phyloP scores from a whole-genome alignment of 73 alveolate genomes.

The Paramecium biaurelia region DNA sequence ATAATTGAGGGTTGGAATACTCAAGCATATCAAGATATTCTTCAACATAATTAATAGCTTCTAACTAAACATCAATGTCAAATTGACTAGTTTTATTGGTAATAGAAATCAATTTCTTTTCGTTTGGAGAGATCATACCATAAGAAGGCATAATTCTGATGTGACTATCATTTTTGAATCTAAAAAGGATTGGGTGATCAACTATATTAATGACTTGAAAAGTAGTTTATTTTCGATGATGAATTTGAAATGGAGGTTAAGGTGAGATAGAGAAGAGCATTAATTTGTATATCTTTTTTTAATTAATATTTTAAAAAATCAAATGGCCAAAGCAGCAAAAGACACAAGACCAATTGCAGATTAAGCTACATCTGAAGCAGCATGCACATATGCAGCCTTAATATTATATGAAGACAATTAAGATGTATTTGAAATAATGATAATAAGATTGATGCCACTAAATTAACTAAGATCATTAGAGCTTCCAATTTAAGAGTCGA shows the following conservation, averaged over 20 bases:
- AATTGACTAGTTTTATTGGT: background rate
- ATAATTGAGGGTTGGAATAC: background rate
- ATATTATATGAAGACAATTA: conserved; percentile 31
- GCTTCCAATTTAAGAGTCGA: conserved; percentile 90
- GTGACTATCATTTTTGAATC: background rate
- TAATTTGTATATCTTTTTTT: conserved; percentile 26
- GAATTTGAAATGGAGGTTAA: conserved; percentile 26
- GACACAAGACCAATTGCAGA: conserved; percentile 51
- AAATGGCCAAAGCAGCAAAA: conserved; percentile 49
- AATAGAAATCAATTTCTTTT: background rate
- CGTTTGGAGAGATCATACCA: background rate
- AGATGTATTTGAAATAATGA: background rate
- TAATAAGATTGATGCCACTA: conserved; percentile 69
- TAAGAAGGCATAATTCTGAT: background rate
- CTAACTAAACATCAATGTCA: background rate
- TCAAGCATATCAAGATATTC: conserved; percentile 17
- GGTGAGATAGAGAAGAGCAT: conserved; percentile 43
- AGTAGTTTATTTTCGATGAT: background rate
- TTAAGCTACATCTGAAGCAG: conserved; percentile 4
- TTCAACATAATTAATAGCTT: background rate
- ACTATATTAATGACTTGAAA: background rate
- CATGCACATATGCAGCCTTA: conserved; percentile 46
- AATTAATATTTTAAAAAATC: background rate
- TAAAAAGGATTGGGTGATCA: background rate
- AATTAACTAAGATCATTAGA: conserved; percentile 76